Evolutionary conservation across 2,329 filamentous ascomycete genomes (phyloP).

Genomic region (Leptoxyphium fumago): DNA sequence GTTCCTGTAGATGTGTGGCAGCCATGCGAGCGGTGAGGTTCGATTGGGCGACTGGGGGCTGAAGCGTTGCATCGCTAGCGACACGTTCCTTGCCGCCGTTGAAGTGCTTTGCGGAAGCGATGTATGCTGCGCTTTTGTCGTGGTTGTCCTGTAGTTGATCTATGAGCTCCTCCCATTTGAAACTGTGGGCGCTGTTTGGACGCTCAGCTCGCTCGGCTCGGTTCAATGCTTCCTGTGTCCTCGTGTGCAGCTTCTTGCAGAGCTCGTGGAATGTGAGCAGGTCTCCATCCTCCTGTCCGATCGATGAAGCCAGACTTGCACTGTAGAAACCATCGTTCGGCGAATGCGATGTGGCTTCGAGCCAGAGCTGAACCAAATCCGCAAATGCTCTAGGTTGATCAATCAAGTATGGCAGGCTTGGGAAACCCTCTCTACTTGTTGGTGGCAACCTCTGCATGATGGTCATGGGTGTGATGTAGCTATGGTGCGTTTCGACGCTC

Average conservation of each 20-base stretch:
- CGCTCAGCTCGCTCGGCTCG: constrained; percentile 38
- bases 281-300: constrained; percentile 26
- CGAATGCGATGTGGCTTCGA: constrained; percentile 34
- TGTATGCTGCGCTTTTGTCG: constrained; percentile 13
- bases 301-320: constrained; percentile 3
- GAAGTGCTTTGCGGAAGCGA: neutral
- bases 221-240: constrained; percentile 35
- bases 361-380: constrained; percentile 67
- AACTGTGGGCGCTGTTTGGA: constrained; percentile 31
- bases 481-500: constrained; percentile 19
- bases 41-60: constrained; percentile 7
- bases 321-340: neutral
- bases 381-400: constrained; percentile 79
- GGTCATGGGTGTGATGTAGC: constrained; percentile 79
- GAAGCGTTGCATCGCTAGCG: constrained; percentile 15
- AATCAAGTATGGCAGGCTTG: constrained; percentile 81
- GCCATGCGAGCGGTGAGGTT: neutral
- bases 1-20: neutral
- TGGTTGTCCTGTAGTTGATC: constrained; percentile 24
- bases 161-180: constrained; percentile 39
- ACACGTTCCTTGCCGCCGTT: constrained; percentile 7
- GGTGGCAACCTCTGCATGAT: constrained; percentile 72
- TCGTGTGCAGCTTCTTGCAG: constrained; percentile 31
- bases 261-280: constrained; percentile 35
- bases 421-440: constrained; percentile 78